Evolutionary conservation across 331 rosid genomes (phyloP), one percentile per base, ranked within the genome.

Genomic region (Arachis monticola): DNA sequence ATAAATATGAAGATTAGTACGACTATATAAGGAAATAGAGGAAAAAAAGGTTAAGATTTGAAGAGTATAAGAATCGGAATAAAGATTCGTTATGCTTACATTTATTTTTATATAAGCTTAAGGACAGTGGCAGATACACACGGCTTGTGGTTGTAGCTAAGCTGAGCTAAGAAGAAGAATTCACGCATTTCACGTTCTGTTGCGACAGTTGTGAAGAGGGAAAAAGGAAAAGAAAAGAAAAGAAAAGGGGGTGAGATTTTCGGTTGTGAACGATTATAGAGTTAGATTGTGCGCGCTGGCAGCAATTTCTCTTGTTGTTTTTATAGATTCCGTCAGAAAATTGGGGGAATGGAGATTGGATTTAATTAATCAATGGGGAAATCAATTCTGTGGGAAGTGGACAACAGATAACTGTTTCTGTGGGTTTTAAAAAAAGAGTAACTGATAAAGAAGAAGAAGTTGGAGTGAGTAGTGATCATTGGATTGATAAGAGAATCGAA

Each of bases 151-250:
- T 13, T 45, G 4, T 42, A 70, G 64, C 80, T 64, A 11, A 30
- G 59, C 59, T 14, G 30, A 5, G 59, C 9, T 53, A 53, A 10
- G 41, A 17, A 35, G 40, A 35, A 35, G 40, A 35, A 35, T 35
- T 14, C 83, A 81, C 88, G 69, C 74, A 40, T 77, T 84, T 77
- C 88, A 77, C 85, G 83, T 73, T 74, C 75, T 55, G 1, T 44
- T n/a, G 80, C 58, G 45, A 67, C 70, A 42, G 38, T 13, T 38
- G 68, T 40, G 5, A 10, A 4, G 14, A 10, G 6, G 55, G 55
- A 3, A 35, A 4, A 35, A 35, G 40, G 40, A 35, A 35, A 35
- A 35, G 40, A 35, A 35, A 35, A 35, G 40, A 35, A 35, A 38
- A 48, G 11, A 48, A 35, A 66, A 44, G 48, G 10, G 48, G 7